Evolutionary conservation across 2,329 filamentous ascomycete species (phyloP), one percentile per base, ranked within the genome.

Genomic region (Lecanoromycetidae sp.): DNA sequence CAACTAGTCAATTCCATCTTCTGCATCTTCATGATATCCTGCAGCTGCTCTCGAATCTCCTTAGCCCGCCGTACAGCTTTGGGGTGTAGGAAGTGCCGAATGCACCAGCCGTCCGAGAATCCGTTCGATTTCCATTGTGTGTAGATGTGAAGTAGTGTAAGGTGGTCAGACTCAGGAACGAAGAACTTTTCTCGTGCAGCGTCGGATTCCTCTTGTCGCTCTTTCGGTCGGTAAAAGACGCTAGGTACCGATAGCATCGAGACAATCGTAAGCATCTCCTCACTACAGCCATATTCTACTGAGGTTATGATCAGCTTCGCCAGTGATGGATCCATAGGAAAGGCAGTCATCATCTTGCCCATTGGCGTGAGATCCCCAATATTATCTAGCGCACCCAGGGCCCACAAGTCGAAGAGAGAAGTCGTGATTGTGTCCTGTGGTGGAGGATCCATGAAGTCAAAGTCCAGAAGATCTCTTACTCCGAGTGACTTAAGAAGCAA

Each of bases 391-490:
- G 91, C 90, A 1, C 91, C 91, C 0, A 98, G 72, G 0, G 91
- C 88, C 91, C 91, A 98, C 0, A 98, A 77, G 58, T 98, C 91
- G 66, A 96, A 98, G 29, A 98, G 80, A 3, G 88, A 95, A 0
- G 91, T 98, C 0, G 87, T 90, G 55, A 98, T 96, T 0, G 88
- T 95, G 59, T 98, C 93, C 65, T 98, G 91, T 0, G 91, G 91
- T 5, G 91, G 91, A 1, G 91, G 91, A 56, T 98, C 91, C 90
- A 98, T 96, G 58, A 98, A 98, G 62, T 96, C 87, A 60, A 98
- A 98, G 63, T 98, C 90, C 1, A 98, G 68, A 8, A 98, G 71
- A 56, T 98, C 88, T 60, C 86, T 90, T 15, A 98, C 90, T 0
- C 91, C 91, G 0, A 98, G 75, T 0, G 87, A 94, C 61, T 98